Base-by-base conservation (phyloP, 805 yeast genomes). In the Lachancea nothofagi region DNA sequence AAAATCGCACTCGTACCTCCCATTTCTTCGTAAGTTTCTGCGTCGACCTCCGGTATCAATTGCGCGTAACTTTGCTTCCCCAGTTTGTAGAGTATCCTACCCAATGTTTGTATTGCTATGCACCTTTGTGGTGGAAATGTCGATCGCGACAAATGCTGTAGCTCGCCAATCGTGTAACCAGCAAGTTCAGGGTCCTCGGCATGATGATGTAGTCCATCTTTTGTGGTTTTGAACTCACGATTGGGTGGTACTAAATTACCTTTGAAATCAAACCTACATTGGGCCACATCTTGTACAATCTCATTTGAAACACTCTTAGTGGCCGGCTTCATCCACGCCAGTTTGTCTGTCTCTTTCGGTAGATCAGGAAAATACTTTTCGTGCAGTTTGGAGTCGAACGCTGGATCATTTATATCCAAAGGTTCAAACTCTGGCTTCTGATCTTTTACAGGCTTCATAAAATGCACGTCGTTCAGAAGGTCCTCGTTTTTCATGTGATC, bases 271-370 rank as follows among this genome's bases (percentile, higher is more conserved):
- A 93, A 93, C 46, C 99, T 67, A 56, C 90, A 66, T 38, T 83
- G 87, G 4, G 81, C 61, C 4, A 83, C 74, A 36, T 80, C 49
- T 64, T 69, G 49, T 61, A 67, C 62, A 0, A 62, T 49, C 8
- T 52, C 33, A 9, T 48, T 54, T 0, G 48, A 40, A 0, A 65
- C 62, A 18, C 64, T 61, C 1, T 74, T 70, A 19, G 74, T 67
- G 1, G 80, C 74, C 2, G 84, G 78, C 42, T 80, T 74, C 96
- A 89, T 89, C 99, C 99, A 93, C 43, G 88, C 83, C 41, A 93
- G 61, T 51, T 85, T 83, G 29, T 77, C 79, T 0, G 85, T 74
- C 48, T 93, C 95, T 34, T 70, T 77, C 2, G 96, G 96, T 36
- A 93, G 67, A 48, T 88, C 90, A 1, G 99, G 97, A 63, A 80